Evolutionary conservation across 768 basidiomycete species (phyloP).

Genomic region (Lactarius quietus): DNA sequence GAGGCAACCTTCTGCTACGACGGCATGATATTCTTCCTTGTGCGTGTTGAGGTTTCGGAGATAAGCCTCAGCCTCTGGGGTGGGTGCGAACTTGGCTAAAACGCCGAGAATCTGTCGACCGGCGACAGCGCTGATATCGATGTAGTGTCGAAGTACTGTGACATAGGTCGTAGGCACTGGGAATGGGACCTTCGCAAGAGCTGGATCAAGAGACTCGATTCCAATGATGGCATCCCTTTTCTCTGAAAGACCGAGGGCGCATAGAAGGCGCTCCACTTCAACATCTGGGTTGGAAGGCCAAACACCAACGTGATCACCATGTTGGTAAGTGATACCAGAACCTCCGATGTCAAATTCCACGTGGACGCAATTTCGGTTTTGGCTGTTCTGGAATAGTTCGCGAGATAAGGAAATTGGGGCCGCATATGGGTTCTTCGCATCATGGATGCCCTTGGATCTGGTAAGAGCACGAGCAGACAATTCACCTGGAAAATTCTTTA

Average conservation of each 20-base stretch:
- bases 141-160: slow-evolving; percentile 92
- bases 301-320: slow-evolving; percentile 95
- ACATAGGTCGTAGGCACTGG: slow-evolving; percentile 94
- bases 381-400: slow-evolving; percentile 76
- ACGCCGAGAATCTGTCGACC: slow-evolving; percentile 91
- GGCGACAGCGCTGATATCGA: slow-evolving; percentile 92
- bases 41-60: slow-evolving; percentile 75
- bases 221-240: slow-evolving; percentile 82
- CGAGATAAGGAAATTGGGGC: slow-evolving; percentile 73
- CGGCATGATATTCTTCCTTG: slow-evolving; percentile 81
- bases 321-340: slow-evolving; percentile 97
- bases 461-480: slow-evolving; percentile 92
- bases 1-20: slow-evolving; percentile 78
- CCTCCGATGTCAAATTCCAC: slow-evolving; percentile 92
- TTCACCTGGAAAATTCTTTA: slow-evolving; percentile 58
- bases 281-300: slow-evolving; percentile 95
- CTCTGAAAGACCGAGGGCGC: slow-evolving; percentile 75
- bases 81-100: slow-evolving; percentile 86
- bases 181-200: slow-evolving; percentile 97
- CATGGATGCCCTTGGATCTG: slow-evolving; percentile 92
- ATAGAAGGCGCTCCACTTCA: slow-evolving; percentile 87
- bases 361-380: slow-evolving; percentile 89
- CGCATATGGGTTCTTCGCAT: slow-evolving; percentile 95
- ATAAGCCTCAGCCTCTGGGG: slow-evolving; percentile 66
- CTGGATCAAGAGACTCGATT: slow-evolving; percentile 96